These are phyloP conservation scores for Boletus tylopilopsis DNA, from an alignment of 768 basidiomycete species.

Conservation along the genomic window DNA sequence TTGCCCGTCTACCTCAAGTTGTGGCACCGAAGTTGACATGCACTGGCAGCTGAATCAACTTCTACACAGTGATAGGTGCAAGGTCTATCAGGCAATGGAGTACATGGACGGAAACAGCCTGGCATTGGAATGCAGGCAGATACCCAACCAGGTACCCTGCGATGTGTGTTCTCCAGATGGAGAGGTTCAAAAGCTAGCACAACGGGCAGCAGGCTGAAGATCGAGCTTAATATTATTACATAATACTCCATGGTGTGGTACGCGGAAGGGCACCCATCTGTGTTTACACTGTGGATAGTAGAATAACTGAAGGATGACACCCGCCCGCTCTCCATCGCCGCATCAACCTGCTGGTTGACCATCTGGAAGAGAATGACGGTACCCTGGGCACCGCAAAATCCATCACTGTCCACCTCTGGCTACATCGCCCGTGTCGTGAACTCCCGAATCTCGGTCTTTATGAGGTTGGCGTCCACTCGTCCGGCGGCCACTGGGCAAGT, in stretches of 20 bases:
- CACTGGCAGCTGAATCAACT: neutral
- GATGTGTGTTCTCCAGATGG: neutral
- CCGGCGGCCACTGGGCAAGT: slow-evolving; percentile 98
- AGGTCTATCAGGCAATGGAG: neutral
- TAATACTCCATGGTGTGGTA: too few species aligned
- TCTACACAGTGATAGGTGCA: neutral
- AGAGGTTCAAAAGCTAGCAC: neutral
- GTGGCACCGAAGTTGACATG: neutral
- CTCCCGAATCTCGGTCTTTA: slow-evolving; percentile 84
- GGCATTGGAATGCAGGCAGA: neutral
- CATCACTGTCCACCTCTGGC: slow-evolving; percentile 87
- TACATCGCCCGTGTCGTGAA: slow-evolving; percentile 81
- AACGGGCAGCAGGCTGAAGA: neutral
- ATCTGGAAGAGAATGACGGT: slow-evolving; percentile 96
- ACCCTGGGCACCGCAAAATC: slow-evolving; percentile 86
- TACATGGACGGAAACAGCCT: neutral
- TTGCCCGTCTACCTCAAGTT: neutral
- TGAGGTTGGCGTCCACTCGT: slow-evolving; percentile 81
- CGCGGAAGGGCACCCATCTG: too few species aligned
- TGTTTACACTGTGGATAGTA: too few species aligned
- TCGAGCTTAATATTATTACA: too few species aligned
- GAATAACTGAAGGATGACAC: slow-evolving; percentile 86
- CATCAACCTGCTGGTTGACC: slow-evolving; percentile 95
- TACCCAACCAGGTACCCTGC: slow-evolving; percentile 3
- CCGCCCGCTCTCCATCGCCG: slow-evolving; percentile 93